Evolutionary conservation across 1,284 basidiomycete species (phyloP).

Genomic region (Irpex sp.): DNA sequence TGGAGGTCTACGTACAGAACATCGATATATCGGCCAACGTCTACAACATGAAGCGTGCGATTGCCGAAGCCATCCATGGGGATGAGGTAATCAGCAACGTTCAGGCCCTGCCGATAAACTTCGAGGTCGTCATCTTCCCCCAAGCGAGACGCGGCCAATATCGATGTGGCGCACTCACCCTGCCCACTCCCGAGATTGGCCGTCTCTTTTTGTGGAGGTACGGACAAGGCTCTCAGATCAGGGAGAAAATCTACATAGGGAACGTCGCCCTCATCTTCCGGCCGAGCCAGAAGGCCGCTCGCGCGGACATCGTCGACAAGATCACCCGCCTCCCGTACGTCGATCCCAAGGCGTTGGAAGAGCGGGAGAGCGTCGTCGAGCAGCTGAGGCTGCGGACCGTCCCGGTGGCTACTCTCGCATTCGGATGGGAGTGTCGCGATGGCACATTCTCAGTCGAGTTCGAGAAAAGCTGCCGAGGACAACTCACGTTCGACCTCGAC

Average conservation of each 20-base stretch:
- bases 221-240: slow-evolving; percentile 20
- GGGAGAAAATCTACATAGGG: slow-evolving; percentile 23
- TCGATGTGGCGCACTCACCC: slow-evolving; percentile 43
- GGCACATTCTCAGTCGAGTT: slow-evolving; percentile 52
- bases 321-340: slow-evolving; percentile 41
- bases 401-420: slow-evolving; percentile 34
- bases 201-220: slow-evolving; percentile 41
- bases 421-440: slow-evolving; percentile 56
- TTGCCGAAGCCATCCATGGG: slow-evolving; percentile 27
- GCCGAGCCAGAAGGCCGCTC: slow-evolving; percentile 28
- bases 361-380: slow-evolving; percentile 20
- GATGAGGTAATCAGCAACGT: slow-evolving; percentile 30
- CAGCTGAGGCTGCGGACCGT: slow-evolving; percentile 29
- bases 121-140: slow-evolving; percentile 42
- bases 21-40: neutral
- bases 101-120: slow-evolving; percentile 39
- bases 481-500: slow-evolving; percentile 38
- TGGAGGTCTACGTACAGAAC: slow-evolving; percentile 6
- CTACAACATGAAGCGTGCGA: slow-evolving; percentile 2
- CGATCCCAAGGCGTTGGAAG: slow-evolving; percentile 35
- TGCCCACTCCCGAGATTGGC: slow-evolving; percentile 39
- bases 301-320: slow-evolving; percentile 35
- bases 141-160: slow-evolving; percentile 23
- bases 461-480: slow-evolving; percentile 31
- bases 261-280: slow-evolving; percentile 30